Conservation (phyloP, 805 yeast species). For the Candida railenensis region DNA sequence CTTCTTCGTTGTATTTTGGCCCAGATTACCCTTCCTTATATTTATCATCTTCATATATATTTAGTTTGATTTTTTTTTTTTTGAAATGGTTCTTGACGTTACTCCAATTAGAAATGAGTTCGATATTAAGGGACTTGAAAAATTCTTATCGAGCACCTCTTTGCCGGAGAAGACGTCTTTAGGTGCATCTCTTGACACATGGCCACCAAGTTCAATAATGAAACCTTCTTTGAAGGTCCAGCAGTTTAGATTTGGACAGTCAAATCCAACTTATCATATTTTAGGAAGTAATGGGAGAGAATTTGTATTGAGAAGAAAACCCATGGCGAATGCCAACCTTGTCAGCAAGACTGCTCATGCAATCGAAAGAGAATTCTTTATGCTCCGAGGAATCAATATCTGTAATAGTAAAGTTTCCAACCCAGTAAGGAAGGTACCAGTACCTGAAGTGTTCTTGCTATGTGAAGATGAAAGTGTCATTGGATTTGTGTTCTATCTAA, state of each 20-base stretch:
- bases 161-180: slow-evolving; percentile 13
- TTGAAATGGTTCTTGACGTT: slow-evolving; percentile 14
- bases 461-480: slow-evolving; percentile 56
- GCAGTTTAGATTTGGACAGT: slow-evolving; percentile 64
- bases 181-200: slow-evolving; percentile 19
- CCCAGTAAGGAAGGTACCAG: slow-evolving; percentile 39
- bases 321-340: slow-evolving; percentile 47
- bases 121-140: slow-evolving; percentile 21
- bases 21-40: not conserved
- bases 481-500: slow-evolving; percentile 58
- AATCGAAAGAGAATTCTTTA: slow-evolving; percentile 58
- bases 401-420: slow-evolving; percentile 20
- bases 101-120: slow-evolving; percentile 36
- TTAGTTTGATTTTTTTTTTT: not conserved
- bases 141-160: slow-evolving; percentile 16
- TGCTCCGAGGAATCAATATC: slow-evolving; percentile 39
- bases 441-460: slow-evolving; percentile 50
- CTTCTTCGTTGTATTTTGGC: not conserved
- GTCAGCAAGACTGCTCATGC: slow-evolving; percentile 61
- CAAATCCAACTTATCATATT: slow-evolving; percentile 59
- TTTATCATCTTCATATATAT: not conserved
- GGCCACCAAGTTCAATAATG: slow-evolving; percentile 19
- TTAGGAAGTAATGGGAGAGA: slow-evolving; percentile 36
- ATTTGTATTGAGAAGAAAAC: slow-evolving; percentile 57
- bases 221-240: slow-evolving; percentile 34